Evolutionary conservation across 768 basidiomycete genomes (phyloP).

Genomic region (Podaxis sp.): DNA sequence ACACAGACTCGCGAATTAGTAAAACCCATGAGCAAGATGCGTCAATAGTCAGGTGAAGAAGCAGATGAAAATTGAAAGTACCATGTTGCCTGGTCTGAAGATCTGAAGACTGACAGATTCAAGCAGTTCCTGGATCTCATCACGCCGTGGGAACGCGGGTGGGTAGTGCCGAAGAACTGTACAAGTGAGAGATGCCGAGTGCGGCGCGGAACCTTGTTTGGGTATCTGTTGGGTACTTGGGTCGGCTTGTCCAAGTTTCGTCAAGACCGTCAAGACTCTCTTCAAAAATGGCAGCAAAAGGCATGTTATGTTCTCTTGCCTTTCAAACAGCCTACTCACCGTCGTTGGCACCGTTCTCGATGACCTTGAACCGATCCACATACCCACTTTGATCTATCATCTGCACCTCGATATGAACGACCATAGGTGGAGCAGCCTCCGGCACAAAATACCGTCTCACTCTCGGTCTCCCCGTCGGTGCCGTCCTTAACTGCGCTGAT

Average conservation of each 20-base stretch:
- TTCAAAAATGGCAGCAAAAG: constrained; percentile 35
- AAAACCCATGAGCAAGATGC: too few species aligned
- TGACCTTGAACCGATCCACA: too few species aligned
- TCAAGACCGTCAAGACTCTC: constrained; percentile 24
- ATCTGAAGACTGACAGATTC: too few species aligned
- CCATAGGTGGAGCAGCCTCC: constrained; percentile 56
- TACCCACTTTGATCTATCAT: too few species aligned
- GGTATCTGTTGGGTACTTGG: neutral
- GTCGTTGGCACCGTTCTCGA: too few species aligned
- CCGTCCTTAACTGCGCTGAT: constrained; percentile 97
- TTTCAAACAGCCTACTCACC: too few species aligned
- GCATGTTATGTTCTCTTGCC: constrained; percentile 17
- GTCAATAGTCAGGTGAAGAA: too few species aligned
- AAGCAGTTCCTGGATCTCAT: too few species aligned
- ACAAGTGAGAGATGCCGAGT: constrained; percentile 20
- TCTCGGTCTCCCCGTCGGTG: constrained; percentile 90
- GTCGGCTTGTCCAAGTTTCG: constrained; percentile 17
- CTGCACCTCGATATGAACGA: neutral
- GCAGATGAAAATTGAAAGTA: too few species aligned
- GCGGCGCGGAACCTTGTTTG: constrained; percentile 25
- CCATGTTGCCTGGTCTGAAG: too few species aligned
- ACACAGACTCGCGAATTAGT: too few species aligned
- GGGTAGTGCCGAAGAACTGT: constrained; percentile 22
- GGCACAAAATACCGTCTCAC: constrained; percentile 98
- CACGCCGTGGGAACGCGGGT: constrained; percentile 7